Evolutionary conservation across 2,329 filamentous ascomycete genomes (phyloP), one percentile per base, ranked within the genome.

Genomic region (Xylariaceae sp.): DNA sequence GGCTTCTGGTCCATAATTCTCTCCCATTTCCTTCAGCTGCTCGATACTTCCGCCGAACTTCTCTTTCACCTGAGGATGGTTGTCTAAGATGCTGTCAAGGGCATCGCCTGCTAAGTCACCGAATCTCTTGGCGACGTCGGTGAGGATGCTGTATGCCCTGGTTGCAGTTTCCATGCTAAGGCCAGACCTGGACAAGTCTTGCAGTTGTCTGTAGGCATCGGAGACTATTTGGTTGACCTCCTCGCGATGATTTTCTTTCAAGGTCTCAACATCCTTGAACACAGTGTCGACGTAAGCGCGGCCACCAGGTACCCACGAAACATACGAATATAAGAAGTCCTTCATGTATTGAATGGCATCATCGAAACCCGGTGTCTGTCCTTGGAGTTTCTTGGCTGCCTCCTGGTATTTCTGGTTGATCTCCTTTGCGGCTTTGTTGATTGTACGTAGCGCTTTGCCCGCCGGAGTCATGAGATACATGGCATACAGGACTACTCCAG

Each of bases 11-110:
- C 88, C 88, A 62, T 87, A 87, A 53, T 83, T 75, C 13, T 89
- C 80, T 22, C 83, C 83, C 69, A 89, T 77, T 59, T 83, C 69
- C 77, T 89, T 88, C 45, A 91, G 73, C 66, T 88, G 80, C 45
- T 88, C 81, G 42, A 88, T 70, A 60, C 81, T 84, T 11, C 81
- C 83, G 13, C 87, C 87, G 9, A 90, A 71, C 71, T 87, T 86
- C 64, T 90, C 80, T 75, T 89, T 89, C 17, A 89, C 63, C 60
- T 86, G 69, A 0, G 88, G 88, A 66, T 91, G 87, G 65, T 89
- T 89, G 62, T 90, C 79, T 46, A 90, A 68, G 40, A 91, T 80
- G 56, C 90, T 82, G 19, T 74, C 70, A 0, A 82, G 72, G 1
- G 84, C 82, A 60, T 88, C 84, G 6, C 78, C 80, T 0, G 84